Evolutionary conservation across 257 asterid genomes (phyloP).

Genomic region (Nicotiana paniculata): DNA sequence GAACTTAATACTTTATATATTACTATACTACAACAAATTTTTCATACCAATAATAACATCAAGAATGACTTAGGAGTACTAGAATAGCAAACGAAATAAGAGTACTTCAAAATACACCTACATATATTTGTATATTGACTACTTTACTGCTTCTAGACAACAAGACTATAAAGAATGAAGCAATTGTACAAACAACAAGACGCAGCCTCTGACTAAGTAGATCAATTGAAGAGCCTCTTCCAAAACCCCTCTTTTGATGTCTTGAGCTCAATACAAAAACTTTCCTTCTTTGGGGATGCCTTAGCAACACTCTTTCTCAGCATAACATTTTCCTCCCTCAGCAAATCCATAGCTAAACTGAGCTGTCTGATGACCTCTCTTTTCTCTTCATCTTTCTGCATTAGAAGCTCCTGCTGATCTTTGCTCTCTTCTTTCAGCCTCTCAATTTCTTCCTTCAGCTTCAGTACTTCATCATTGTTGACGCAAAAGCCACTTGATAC

Average conservation of each 20-base stretch:
- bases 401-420: conserved; percentile 42
- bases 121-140: not conserved
- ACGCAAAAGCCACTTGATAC: conserved; percentile 11
- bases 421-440: conserved; percentile 51
- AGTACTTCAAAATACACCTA: not conserved
- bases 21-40: not conserved
- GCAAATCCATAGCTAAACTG: conserved; percentile 56
- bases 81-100: not conserved
- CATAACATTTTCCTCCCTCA: conserved; percentile 61
- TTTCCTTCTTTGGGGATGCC: conserved; percentile 18
- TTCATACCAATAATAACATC: not conserved
- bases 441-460: conserved; percentile 52
- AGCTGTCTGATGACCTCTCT: conserved; percentile 84
- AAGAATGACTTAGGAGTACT: not conserved
- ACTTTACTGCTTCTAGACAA: not conserved
- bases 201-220: conserved; percentile 20
- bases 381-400: conserved; percentile 84
- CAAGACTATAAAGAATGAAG: conserved; percentile 10
- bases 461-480: conserved; percentile 20
- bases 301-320: conserved; percentile 29
- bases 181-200: not conserved
- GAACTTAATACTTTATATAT: not conserved
- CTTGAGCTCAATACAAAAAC: not conserved
- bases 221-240: conserved; percentile 53
- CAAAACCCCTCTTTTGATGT: conserved; percentile 48